Conservation (phyloP, 768 basidiomycete species). For the Lyophyllum decastes region DNA sequence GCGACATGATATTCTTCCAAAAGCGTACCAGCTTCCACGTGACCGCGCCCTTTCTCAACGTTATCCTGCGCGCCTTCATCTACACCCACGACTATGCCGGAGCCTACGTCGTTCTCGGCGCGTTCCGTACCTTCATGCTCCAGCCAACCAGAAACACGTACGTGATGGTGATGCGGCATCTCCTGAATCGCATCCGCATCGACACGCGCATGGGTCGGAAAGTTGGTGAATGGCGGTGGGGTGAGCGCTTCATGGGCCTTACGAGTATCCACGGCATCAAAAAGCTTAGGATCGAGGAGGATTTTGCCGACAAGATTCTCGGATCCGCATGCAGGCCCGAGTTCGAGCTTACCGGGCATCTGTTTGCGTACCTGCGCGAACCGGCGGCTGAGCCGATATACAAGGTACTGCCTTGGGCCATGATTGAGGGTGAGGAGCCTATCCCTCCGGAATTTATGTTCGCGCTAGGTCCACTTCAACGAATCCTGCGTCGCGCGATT, state of each 20-base stretch:
- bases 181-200: constrained; percentile 29
- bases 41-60: constrained; percentile 37
- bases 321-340: neutral
- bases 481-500: neutral
- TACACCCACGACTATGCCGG: constrained; percentile 46
- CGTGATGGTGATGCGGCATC: constrained; percentile 36
- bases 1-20: constrained; percentile 40
- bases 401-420: neutral
- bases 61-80: constrained; percentile 47
- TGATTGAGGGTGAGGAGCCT: neutral
- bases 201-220: constrained; percentile 14
- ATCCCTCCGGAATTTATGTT: neutral
- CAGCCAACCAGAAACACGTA: constrained; percentile 38
- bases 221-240: neutral
- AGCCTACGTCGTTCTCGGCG: constrained; percentile 39
- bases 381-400: neutral
- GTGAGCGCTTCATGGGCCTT: neutral
- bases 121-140: constrained; percentile 29
- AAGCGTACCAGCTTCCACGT: constrained; percentile 21
- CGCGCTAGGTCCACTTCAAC: neutral
- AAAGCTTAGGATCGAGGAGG: neutral
- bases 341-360: neutral
- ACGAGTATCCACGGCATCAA: neutral
- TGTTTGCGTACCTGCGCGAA: neutral
- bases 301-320: neutral